Evolutionary conservation across 306 rosid species (phyloP).

Genomic region (Leucaena leucocephala): DNA sequence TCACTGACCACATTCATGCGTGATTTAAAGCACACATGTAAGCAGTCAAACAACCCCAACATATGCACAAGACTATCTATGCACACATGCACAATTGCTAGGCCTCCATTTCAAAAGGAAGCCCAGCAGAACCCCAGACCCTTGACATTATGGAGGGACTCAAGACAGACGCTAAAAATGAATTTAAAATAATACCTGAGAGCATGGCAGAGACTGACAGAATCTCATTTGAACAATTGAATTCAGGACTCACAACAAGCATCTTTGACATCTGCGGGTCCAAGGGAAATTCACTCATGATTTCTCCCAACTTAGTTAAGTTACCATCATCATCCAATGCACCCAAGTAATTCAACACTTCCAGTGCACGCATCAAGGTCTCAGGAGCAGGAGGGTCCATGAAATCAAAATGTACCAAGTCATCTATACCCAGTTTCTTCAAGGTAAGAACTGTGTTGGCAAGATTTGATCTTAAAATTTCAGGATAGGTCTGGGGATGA

Average conservation of each 20-base stretch:
- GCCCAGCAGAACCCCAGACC: constrained; percentile 37
- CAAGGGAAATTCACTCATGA: constrained; percentile 87
- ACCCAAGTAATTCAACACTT: constrained; percentile 86
- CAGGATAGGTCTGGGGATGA: constrained; percentile 90
- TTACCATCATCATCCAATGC: constrained; percentile 96
- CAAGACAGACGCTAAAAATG: not conserved
- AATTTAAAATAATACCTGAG: no score
- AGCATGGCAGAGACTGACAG: constrained; percentile 78
- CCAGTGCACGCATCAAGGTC: constrained; percentile 93
- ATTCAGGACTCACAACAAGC: constrained; percentile 44
- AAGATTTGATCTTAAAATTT: constrained; percentile 84
- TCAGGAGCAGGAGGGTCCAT: constrained; percentile 97
- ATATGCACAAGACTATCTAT: not conserved
- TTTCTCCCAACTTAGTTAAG: constrained; percentile 81
- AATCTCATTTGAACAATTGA: constrained; percentile 94
- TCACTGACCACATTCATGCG: constrained; percentile 54
- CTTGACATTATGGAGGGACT: no score
- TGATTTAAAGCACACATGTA: constrained; percentile 43
- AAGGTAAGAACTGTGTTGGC: constrained; percentile 91
- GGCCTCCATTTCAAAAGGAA: constrained; percentile 45
- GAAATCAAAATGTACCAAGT: constrained; percentile 91
- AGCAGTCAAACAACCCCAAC: constrained; percentile 48
- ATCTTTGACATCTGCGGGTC: constrained; percentile 81
- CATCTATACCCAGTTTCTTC: constrained; percentile 90
- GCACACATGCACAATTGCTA: constrained; percentile 42